phyloP scores from a whole-genome alignment of 148 eudicot genomes.

The Chenopodium berlandieri region DNA sequence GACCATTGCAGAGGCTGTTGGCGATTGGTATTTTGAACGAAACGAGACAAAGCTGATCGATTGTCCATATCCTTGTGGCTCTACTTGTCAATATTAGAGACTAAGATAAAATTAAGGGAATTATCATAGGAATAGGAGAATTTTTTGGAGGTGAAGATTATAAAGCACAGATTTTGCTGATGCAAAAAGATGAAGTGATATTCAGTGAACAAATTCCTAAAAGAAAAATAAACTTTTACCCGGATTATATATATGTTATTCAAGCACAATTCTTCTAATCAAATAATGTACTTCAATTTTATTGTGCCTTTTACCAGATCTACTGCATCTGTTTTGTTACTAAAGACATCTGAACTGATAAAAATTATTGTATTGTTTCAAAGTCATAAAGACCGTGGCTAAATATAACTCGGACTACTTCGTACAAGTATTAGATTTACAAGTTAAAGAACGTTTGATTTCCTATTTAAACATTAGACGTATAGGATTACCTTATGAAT shows the following conservation, averaged over 20 bases:
- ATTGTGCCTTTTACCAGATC: background rate
- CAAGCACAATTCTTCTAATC: background rate
- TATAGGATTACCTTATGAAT: too few relatives aligned
- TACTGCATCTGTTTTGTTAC: background rate
- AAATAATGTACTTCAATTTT: background rate
- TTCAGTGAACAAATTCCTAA: background rate
- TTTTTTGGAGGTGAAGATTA: background rate
- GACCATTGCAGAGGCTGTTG: conserved; percentile 88
- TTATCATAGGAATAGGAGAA: background rate
- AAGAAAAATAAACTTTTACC: background rate
- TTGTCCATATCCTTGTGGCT: conserved; percentile 70
- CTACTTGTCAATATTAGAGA: conserved; percentile 52
- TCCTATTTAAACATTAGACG: too few relatives aligned
- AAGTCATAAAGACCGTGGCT: too few relatives aligned
- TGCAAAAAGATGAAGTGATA: background rate
- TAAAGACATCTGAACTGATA: too few relatives aligned
- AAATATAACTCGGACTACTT: too few relatives aligned
- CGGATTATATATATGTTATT: background rate
- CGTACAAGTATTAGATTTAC: too few relatives aligned
- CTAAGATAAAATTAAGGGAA: background rate
- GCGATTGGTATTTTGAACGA: conserved; percentile 86
- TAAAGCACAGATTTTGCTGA: background rate
- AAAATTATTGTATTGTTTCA: too few relatives aligned
- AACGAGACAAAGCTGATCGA: conserved; percentile 53
- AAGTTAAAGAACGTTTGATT: too few relatives aligned